A percentile compares a stretch with the other conserved stretches of the same genome.
These are phyloP conservation scores for Peterozyma xylosa DNA, from an alignment of 805 yeast genomes.

Conservation along the genomic window DNA sequence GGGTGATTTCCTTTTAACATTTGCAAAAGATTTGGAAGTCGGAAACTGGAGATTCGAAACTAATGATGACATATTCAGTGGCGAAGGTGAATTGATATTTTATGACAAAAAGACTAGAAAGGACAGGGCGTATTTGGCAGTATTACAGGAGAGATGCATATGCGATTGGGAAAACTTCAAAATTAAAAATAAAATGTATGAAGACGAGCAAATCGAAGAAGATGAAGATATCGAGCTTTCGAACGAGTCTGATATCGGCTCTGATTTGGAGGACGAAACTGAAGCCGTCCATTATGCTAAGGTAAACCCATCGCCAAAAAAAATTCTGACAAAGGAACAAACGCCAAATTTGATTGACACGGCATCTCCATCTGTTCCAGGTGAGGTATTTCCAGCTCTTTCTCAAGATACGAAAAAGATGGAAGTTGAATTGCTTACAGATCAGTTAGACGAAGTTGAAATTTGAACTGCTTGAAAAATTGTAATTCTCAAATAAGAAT, in stretches of 20 bases:
- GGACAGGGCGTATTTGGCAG: slow-evolving; percentile 33
- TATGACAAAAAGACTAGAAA: slow-evolving; percentile 49
- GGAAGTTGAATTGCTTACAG: not conserved
- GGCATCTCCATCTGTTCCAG: not conserved
- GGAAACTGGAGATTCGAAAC: slow-evolving; percentile 64
- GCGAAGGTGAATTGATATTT: slow-evolving; percentile 62
- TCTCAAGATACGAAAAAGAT: not conserved
- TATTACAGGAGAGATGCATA: slow-evolving; percentile 24
- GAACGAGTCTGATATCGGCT: too few relatives aligned
- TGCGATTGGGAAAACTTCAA: slow-evolving; percentile 1
- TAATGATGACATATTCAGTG: slow-evolving; percentile 56
- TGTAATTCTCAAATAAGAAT: too few relatives aligned
- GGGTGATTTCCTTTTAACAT: slow-evolving; percentile 75
- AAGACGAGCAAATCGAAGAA: slow-evolving; percentile 2
- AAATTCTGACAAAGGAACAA: not conserved
- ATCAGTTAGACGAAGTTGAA: not conserved
- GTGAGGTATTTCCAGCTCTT: not conserved
- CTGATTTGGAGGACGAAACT: too few relatives aligned
- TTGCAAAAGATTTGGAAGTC: slow-evolving; percentile 76
- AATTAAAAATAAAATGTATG: slow-evolving; percentile 1
- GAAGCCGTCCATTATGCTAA: not conserved
- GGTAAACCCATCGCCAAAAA: not conserved
- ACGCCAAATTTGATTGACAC: slow-evolving; percentile 8
- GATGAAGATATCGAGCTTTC: not conserved
- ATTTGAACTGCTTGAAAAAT: not conserved